Evolutionary conservation across 352 stramenopile genomes (phyloP).

Genomic region (Phytophthora pinifolia): DNA sequence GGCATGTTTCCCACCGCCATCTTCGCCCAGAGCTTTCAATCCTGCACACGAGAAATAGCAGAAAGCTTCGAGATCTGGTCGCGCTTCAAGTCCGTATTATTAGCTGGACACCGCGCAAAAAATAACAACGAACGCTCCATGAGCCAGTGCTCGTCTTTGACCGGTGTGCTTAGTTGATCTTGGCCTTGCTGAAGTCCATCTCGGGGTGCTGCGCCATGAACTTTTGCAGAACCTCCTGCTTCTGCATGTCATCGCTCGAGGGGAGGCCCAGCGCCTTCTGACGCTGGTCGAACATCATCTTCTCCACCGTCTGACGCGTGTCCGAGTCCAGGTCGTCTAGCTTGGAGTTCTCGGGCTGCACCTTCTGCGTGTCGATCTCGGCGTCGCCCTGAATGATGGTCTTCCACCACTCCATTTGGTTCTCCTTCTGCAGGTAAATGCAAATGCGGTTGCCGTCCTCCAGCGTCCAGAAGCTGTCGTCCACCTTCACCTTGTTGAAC

Average conservation of each 20-base stretch:
- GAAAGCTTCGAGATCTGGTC: constrained; percentile 19
- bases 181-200: constrained; percentile 99
- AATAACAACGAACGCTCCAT: not conserved
- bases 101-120: constrained; percentile 16
- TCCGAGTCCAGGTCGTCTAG: constrained; percentile 97
- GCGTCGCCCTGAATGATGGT: constrained; percentile 93
- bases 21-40: not conserved
- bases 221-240: constrained; percentile 98
- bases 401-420: constrained; percentile 99
- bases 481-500: constrained; percentile 95
- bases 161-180: constrained; percentile 87
- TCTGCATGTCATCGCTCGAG: constrained; percentile 97
- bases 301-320: constrained; percentile 99
- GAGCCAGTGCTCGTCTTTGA: too few species aligned
- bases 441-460: constrained; percentile 88
- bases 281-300: constrained; percentile 99
- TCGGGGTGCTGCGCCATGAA: constrained; percentile 99
- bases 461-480: constrained; percentile 99
- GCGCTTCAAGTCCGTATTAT: constrained; percentile 24
- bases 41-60: constrained; percentile 22
- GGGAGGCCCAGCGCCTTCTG: constrained; percentile 98
- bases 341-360: constrained; percentile 99
- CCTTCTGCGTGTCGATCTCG: constrained; percentile 98
- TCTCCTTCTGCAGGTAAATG: constrained; percentile 97
- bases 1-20: not conserved